Conservation (phyloP, 2,329 filamentous ascomycete genomes). For the Laburnicola sp. region DNA sequence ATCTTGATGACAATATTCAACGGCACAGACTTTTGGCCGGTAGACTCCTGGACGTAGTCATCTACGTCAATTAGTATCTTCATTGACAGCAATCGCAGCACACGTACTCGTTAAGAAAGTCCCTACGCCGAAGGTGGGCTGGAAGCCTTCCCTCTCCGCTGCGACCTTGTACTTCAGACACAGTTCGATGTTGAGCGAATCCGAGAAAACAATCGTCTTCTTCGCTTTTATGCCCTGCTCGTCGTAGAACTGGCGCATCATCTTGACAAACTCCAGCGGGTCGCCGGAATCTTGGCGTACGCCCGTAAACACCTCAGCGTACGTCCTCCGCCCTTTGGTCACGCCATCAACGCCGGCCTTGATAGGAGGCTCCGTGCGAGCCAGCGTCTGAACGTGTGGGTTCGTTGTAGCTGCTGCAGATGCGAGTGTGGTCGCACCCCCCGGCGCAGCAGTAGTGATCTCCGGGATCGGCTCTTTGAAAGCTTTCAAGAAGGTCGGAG, state of each 20-base stretch:
- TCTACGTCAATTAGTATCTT: conserved; percentile 51
- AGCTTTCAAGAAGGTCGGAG: conserved; percentile 79
- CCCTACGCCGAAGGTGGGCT: conserved; percentile 88
- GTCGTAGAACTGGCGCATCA: conserved; percentile 82
- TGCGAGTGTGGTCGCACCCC: conserved; percentile 44
- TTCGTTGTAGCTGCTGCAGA: conserved; percentile 49
- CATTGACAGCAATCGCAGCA: not conserved
- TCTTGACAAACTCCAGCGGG: conserved; percentile 74
- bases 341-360: conserved; percentile 47
- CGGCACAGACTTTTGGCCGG: conserved; percentile 80
- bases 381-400: conserved; percentile 43
- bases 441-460: conserved; percentile 47
- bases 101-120: conserved; percentile 82
- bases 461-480: conserved; percentile 70
- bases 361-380: conserved; percentile 48
- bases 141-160: conserved; percentile 78
- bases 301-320: conserved; percentile 80
- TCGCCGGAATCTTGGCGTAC: conserved; percentile 91
- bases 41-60: conserved; percentile 75
- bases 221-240: conserved; percentile 71
- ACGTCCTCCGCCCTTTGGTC: conserved; percentile 59
- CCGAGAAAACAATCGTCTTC: conserved; percentile 93
- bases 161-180: conserved; percentile 88
- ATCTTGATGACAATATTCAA: conserved; percentile 99
- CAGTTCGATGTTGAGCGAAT: conserved; percentile 87